A percentile compares a stretch with the other conserved stretches of the same genome.
Conservation (phyloP, 495 filamentous ascomycete species). For the Annulohypoxylon nitens region DNA sequence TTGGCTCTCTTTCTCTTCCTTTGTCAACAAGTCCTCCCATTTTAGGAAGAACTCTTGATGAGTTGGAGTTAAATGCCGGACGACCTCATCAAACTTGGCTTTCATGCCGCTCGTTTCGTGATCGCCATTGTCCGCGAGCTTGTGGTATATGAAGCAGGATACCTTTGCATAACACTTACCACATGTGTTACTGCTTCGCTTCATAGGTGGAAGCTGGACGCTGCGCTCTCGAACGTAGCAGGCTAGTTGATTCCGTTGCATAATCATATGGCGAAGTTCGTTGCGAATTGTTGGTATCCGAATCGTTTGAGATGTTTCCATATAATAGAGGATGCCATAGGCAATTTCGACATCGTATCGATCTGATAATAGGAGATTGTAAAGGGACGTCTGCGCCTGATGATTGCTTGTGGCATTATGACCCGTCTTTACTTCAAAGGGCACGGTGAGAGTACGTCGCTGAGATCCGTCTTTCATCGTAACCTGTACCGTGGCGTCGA, state of each 20-base stretch:
- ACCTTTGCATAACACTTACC: constrained; percentile 87
- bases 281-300: constrained; percentile 85
- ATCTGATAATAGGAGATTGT: constrained; percentile 92
- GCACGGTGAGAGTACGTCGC: constrained; percentile 81
- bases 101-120: constrained; percentile 82
- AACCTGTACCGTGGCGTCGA: constrained; percentile 98
- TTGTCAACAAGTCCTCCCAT: constrained; percentile 93
- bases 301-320: constrained; percentile 86
- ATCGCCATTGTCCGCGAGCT: constrained; percentile 85
- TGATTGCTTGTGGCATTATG: constrained; percentile 82
- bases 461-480: constrained; percentile 74
- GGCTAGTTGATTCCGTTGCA: constrained; percentile 91
- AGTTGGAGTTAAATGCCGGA: constrained; percentile 75
- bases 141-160: constrained; percentile 94
- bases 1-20: constrained; percentile 89
- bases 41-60: constrained; percentile 90
- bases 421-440: constrained; percentile 95
- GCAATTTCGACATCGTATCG: constrained; percentile 92
- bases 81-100: constrained; percentile 79
- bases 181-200: constrained; percentile 81
- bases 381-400: constrained; percentile 92
- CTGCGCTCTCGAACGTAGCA: constrained; percentile 84
- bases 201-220: constrained; percentile 83
- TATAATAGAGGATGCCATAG: constrained; percentile 93
- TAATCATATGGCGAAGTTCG: constrained; percentile 94